Evolutionary conservation across 2,329 filamentous ascomycete species (phyloP), one percentile per base, ranked within the genome.

Genomic region (Pyrenophora seminiperda): DNA sequence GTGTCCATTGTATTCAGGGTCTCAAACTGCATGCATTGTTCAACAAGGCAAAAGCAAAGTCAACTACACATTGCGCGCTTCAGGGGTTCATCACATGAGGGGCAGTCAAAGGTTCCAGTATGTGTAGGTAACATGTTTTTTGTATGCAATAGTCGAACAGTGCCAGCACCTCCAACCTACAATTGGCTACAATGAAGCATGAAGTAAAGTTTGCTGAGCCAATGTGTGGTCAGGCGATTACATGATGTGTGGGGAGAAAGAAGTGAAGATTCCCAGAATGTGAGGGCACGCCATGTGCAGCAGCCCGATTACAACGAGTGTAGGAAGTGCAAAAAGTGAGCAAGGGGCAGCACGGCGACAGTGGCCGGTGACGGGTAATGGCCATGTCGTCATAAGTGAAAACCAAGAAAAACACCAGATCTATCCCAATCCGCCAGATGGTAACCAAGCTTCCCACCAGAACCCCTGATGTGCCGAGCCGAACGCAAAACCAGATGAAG

Each of bases 271-370:
- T 69, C 59, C 54, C 66, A 68, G 66, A 69, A 69, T 61, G 56
- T 51, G 38, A 53, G 55, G 59, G 48, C 19, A 32, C 47, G 43
- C 42, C 54, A 45, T 22, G 41, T 41, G 29, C 29, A 30, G 54
- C 57, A 41, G 37, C 58, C 61, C 55, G 47, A 73, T 73, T 73
- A 73, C 67, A 73, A 73, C 67, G 70, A 73, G 66, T 54, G 70
- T 72, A 71, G 56, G 58, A 70, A 71, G 38, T 61, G 60, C 66
- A 67, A 68, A 62, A 58, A 36, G 32, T 47, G 27, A 43, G 49
- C 38, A 46, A 39, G 45, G 43, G 50, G 42, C 20, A 54, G 53
- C 64, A 58, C 66, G 67, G 65, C 65, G 65, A 67, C 56, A 56
- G 59, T 65, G 59, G 61, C 66, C 62, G 61, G 50, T 64, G 57